Evolutionary conservation across 2,329 filamentous ascomycete species (phyloP).

Genomic region (Trichoderma sp.): DNA sequence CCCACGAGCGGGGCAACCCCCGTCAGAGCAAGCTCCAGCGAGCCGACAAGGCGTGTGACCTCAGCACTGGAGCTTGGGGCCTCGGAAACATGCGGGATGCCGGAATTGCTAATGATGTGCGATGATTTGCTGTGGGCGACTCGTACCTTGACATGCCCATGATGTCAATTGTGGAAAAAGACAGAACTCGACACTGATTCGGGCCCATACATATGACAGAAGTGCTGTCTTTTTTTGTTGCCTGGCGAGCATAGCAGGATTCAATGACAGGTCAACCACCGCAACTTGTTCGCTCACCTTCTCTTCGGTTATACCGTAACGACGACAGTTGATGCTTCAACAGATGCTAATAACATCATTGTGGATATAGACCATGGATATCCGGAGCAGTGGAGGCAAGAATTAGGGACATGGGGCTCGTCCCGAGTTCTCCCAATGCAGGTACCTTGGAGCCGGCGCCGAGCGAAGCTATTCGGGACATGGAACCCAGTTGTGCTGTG

Average conservation of each 20-base stretch:
- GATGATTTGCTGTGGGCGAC: neutral
- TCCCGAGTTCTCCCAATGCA: constrained; percentile 24
- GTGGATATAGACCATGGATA: neutral
- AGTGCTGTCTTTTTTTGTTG: too few species aligned
- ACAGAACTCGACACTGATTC: too few species aligned
- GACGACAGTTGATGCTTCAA: too few species aligned
- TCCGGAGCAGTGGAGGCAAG: neutral
- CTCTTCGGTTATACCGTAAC: neutral
- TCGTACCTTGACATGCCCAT: too few species aligned
- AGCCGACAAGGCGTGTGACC: constrained; percentile 2
- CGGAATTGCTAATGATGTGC: constrained; percentile 10
- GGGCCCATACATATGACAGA: too few species aligned
- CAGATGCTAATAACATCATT: neutral
- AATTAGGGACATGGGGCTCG: neutral
- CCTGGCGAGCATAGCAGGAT: too few species aligned
- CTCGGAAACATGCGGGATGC: constrained; percentile 42
- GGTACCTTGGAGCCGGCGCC: constrained; percentile 15
- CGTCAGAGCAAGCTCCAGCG: neutral
- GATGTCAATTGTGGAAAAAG: too few species aligned
- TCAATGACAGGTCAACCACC: too few species aligned
- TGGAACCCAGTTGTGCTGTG: neutral
- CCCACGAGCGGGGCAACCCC: constrained; percentile 6
- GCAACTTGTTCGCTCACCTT: too few species aligned
- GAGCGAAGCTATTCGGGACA: constrained; percentile 4
- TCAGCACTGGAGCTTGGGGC: constrained; percentile 32